phyloP scores from a whole-genome alignment of 2,329 filamentous ascomycete species.

The Blastomyces gilchristii region DNA sequence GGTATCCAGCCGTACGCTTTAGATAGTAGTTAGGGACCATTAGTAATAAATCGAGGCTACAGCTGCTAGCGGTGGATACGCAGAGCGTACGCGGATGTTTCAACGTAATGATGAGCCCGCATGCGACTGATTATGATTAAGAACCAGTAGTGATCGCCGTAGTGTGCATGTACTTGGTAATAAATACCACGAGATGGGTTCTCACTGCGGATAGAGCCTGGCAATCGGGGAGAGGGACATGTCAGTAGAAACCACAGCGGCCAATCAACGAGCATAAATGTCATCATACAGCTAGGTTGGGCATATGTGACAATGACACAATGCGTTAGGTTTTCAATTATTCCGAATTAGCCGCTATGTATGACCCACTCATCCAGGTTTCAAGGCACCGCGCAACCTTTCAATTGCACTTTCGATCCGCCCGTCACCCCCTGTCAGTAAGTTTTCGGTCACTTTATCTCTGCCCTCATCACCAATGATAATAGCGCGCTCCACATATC shows the following conservation, averaged over 20 bases:
- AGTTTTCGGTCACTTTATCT: conserved; percentile 29
- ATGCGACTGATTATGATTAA: neutral
- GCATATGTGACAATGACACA: neutral
- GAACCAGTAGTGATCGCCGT: neutral
- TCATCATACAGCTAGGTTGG: neutral
- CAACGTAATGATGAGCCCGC: neutral
- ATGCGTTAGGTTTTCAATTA: neutral
- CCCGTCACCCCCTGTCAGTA: conserved; percentile 27
- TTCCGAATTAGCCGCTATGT: neutral
- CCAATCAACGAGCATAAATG: neutral
- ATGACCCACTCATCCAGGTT: neutral
- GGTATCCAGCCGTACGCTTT: neutral
- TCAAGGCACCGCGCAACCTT: conserved; percentile 18
- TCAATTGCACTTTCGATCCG: conserved; percentile 28
- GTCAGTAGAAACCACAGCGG: neutral
- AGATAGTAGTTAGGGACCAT: neutral
- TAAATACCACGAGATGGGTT: neutral
- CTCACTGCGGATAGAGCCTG: neutral
- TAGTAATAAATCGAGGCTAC: neutral
- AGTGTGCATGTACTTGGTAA: neutral
- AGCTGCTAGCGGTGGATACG: neutral
- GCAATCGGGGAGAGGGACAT: neutral
- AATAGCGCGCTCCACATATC: conserved; percentile 33
- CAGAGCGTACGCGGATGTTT: neutral
- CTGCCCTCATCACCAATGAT: conserved; percentile 33